Base-by-base conservation (phyloP, 495 filamentous ascomycete genomes). In the Rostrohypoxylon terebratum region DNA sequence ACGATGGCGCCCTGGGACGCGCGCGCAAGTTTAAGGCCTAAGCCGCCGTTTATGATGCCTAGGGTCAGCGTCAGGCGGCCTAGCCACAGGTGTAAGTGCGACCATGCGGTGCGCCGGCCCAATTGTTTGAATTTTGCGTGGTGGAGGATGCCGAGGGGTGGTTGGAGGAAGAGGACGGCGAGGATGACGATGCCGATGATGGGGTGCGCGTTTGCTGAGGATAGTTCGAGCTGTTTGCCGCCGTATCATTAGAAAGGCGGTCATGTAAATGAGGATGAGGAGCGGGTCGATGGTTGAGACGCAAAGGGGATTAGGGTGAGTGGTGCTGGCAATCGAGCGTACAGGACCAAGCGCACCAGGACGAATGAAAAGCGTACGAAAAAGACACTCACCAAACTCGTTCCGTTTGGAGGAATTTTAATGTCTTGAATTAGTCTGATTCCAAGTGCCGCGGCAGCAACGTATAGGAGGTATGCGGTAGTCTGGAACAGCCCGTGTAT, bases 1-100 rank as follows among this genome's bases (percentile, higher is more conserved):
- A 75, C 66, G 73, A 80, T 77, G 45, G 77, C 23, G 20, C 53
- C 65, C 45, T 61, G 34, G 11, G 66, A 57, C 2, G 73, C 79
- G 18, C 76, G 75, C 6, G 86, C 81, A 13, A 90, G 75, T 25
- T 79, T 73, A 34, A 92, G 81, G 0, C 91, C 91, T 13, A 92
- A 77, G 0, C 87, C 90, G 25, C 86, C 91, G 78, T 94, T 93
- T 62, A 91, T 82, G 50, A 93, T 86, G 1, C 89, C 92, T 4
- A 91, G 79, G 0, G 85, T 80, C 20, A 94, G 83, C 13, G 87
- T 71, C n/a, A 79, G 28, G 0, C 91, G 86, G 0, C 92, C 91
- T 68, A 86, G 83, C 89, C 91, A 91, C 45, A 91, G 82, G 77
- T 94, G 92, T 9, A 82, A 60, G 68, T 88, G 80, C 1, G 84